Percentiles rank a stretch among this genome's conserved stretches.
Conservation (phyloP, 768 basidiomycete species). For the Leccinellum luteum region DNA sequence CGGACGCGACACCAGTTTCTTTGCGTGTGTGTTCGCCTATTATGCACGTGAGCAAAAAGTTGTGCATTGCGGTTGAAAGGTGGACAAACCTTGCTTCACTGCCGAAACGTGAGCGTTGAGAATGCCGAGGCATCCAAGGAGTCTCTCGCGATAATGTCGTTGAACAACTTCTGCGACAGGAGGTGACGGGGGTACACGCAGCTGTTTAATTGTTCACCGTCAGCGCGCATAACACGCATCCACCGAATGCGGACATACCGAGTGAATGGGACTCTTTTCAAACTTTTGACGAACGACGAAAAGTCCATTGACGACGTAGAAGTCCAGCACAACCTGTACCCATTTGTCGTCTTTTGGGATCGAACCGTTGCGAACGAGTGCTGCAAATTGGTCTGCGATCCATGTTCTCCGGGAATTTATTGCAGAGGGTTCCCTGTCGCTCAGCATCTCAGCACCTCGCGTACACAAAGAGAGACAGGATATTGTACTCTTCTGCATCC, state of each 20-base stretch:
- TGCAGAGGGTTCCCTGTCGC: constrained; percentile 42
- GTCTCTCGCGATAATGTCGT: constrained; percentile 60
- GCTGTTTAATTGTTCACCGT: constrained; percentile 29
- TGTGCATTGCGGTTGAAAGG: not conserved
- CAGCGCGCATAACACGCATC: not conserved
- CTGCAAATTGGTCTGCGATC: constrained; percentile 83
- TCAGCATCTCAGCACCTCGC: constrained; percentile 12
- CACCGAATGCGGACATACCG: constrained; percentile 43
- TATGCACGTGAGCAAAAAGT: not conserved
- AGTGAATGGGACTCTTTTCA: constrained; percentile 55
- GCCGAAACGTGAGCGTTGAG: constrained; percentile 56
- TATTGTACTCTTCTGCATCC: constrained; percentile 41
- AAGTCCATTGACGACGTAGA: constrained; percentile 78
- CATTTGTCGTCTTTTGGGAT: constrained; percentile 81
- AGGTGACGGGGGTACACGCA: constrained; percentile 61
- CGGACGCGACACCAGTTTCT: constrained; percentile 57
- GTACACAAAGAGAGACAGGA: constrained; percentile 1
- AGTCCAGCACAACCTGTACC: constrained; percentile 73
- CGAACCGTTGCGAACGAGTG: constrained; percentile 73
- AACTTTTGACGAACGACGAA: constrained; percentile 74
- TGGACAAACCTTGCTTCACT: constrained; percentile 48
- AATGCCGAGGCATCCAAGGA: constrained; percentile 73
- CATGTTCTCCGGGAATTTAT: constrained; percentile 65
- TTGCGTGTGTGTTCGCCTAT: constrained; percentile 50
- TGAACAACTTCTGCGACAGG: constrained; percentile 73